Evolutionary conservation across 805 yeast genomes (phyloP), one percentile per base, ranked within the genome.

Genomic region (Kuraishia molischiana): DNA sequence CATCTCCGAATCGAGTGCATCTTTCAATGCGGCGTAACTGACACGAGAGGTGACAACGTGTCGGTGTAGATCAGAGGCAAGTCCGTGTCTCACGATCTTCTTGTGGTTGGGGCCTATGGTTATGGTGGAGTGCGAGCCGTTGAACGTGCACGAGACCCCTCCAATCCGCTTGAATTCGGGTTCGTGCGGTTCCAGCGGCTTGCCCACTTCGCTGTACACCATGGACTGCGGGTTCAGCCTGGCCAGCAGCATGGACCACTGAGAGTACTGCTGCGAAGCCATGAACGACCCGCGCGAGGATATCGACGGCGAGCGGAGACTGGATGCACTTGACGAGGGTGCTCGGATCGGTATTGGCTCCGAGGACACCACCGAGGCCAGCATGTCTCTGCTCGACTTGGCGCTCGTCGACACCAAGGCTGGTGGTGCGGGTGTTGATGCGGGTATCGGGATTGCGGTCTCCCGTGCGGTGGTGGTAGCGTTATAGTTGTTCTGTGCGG

Each of bases 21-120:
- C 76, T 40, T 62, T 50, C 15, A 71, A 48, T 1, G 73, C 68
- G n/a, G 63, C 58, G 44, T 63, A 72, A 41, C 74, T 70, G 21
- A 72, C 62, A 33, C 66, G 56, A 10, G 67, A 54, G 31, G 52
- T 52, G n/a, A 54, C 35, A 17, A 58, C 63, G 5, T 66, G 64
- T 29, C 48, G 54, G 37, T 56, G 56, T 41, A 63, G 55, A 4
- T 50, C 52, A 1, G 69, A 61, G 3, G 61, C 57, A 18, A 57
- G 58, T 0, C 76, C 76, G 45, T 72, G 74, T 18, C 59, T 54
- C 17, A 69, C 53, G 5, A 61, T 57, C 38, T 51, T 54, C 4
- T 64, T 57, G 28, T 64, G 64, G 38, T 69, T 67, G 6, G 65
- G 66, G 11, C 67, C 65, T 10, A 70, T 54, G 4, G 55, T 58